Evolutionary conservation across 495 filamentous ascomycete species (phyloP).

Genomic region (Hypoxylon fragiforme): DNA sequence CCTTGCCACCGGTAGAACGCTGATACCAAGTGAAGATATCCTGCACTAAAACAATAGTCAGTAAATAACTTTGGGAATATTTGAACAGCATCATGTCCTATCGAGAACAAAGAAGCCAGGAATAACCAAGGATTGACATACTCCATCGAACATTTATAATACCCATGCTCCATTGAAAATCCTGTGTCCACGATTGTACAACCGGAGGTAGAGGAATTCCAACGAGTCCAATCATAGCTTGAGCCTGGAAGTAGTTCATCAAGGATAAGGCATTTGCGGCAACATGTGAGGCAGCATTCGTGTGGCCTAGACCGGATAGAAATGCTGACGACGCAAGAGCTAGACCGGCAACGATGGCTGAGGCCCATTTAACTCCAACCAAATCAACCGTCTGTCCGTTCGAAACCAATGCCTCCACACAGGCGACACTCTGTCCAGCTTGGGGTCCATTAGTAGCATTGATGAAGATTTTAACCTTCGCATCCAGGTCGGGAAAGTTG

Average conservation of each 20-base stretch:
- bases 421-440: slow-evolving; percentile 68
- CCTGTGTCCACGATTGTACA: slow-evolving; percentile 93
- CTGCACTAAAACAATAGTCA: slow-evolving; percentile 59
- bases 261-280: slow-evolving; percentile 90
- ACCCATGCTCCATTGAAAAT: slow-evolving; percentile 98
- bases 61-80: neutral
- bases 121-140: slow-evolving; percentile 11
- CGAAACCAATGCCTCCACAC: slow-evolving; percentile 83
- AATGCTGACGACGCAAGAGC: slow-evolving; percentile 83
- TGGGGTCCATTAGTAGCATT: slow-evolving; percentile 62
- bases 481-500: slow-evolving; percentile 90
- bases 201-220: slow-evolving; percentile 84
- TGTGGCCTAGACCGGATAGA: slow-evolving; percentile 81
- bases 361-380: slow-evolving; percentile 85
- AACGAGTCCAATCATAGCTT: slow-evolving; percentile 89
- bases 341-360: slow-evolving; percentile 83
- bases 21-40: slow-evolving; percentile 94
- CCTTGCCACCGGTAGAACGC: slow-evolving; percentile 84
- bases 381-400: slow-evolving; percentile 94
- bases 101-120: too few species aligned
- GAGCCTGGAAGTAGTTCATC: slow-evolving; percentile 93
- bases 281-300: slow-evolving; percentile 94
- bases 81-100: too few species aligned
- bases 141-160: slow-evolving; percentile 76
- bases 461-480: slow-evolving; percentile 79